Evolutionary conservation across 2,329 filamentous ascomycete genomes (phyloP).

Genomic region (Aureobasidium subglaciale): DNA sequence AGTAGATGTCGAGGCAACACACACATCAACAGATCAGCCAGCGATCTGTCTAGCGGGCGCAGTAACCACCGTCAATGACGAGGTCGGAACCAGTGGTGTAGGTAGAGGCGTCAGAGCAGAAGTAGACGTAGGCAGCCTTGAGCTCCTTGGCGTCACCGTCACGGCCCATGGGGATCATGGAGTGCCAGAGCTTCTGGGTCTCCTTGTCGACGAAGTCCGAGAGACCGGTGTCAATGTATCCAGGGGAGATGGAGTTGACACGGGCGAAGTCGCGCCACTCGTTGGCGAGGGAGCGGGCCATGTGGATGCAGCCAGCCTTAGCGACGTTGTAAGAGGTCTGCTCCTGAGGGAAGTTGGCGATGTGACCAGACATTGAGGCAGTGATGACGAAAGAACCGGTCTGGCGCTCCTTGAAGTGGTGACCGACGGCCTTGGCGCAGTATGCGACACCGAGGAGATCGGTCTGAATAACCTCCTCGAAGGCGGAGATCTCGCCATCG

Average conservation of each 20-base stretch:
- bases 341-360: slow-evolving; percentile 76
- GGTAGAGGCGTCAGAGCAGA: slow-evolving; percentile 45
- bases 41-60: slow-evolving; percentile 19
- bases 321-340: slow-evolving; percentile 58
- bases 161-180: slow-evolving; percentile 54
- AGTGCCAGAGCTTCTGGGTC: slow-evolving; percentile 51
- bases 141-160: slow-evolving; percentile 59
- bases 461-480: slow-evolving; percentile 71
- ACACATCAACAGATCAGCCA: slow-evolving; percentile 9
- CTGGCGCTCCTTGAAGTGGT: slow-evolving; percentile 63
- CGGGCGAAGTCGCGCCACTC: slow-evolving; percentile 65
- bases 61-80: slow-evolving; percentile 45
- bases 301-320: slow-evolving; percentile 60
- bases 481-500: slow-evolving; percentile 63
- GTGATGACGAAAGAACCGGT: slow-evolving; percentile 61
- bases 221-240: slow-evolving; percentile 62
- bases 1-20: background rate
- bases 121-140: slow-evolving; percentile 52
- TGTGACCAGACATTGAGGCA: slow-evolving; percentile 68
- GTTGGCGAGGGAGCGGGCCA: slow-evolving; percentile 58
- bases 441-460: slow-evolving; percentile 82
- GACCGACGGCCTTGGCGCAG: slow-evolving; percentile 82
- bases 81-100: slow-evolving; percentile 47
- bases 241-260: slow-evolving; percentile 61
- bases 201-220: slow-evolving; percentile 58